These are phyloP conservation scores for Gossypium turneri DNA, from an alignment of 345 rosid genomes.

Conservation along the genomic window DNA sequence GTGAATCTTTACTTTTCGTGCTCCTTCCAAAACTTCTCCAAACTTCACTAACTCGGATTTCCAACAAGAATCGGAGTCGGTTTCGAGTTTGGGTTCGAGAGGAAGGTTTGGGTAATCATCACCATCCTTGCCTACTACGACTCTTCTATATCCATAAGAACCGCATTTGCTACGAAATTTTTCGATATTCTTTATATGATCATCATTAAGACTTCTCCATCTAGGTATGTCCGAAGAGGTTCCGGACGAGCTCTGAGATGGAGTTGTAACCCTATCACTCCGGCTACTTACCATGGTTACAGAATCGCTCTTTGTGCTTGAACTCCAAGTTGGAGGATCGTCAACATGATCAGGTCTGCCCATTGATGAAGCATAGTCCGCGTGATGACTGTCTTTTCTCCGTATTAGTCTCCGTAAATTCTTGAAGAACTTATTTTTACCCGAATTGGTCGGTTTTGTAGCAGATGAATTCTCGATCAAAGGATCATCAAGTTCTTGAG, in stretches of 20 bases:
- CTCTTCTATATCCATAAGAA: slow-evolving; percentile 23
- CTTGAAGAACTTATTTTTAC: slow-evolving; percentile 49
- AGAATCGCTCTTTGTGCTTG: slow-evolving; percentile 20
- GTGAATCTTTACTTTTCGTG: slow-evolving; percentile 22
- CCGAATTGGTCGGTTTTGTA: slow-evolving; percentile 30
- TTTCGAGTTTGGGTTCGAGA: slow-evolving; percentile 1
- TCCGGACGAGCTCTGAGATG: slow-evolving; percentile 33
- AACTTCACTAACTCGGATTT: slow-evolving; percentile 55
- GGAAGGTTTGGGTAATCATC: not conserved
- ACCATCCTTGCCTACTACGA: slow-evolving; percentile 17
- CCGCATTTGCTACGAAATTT: slow-evolving; percentile 21
- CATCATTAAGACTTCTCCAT: slow-evolving; percentile 31
- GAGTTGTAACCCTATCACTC: slow-evolving; percentile 18
- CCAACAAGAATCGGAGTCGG: not conserved
- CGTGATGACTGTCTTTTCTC: slow-evolving; percentile 47
- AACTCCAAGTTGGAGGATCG: slow-evolving; percentile 31
- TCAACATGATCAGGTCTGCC: slow-evolving; percentile 28
- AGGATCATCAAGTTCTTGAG: slow-evolving; percentile 45
- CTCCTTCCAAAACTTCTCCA: slow-evolving; percentile 50
- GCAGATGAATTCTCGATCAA: slow-evolving; percentile 35
- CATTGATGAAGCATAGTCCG: slow-evolving; percentile 17
- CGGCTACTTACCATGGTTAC: slow-evolving; percentile 14
- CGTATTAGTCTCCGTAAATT: slow-evolving; percentile 57
- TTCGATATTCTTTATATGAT: slow-evolving; percentile 29
- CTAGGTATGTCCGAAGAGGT: slow-evolving; percentile 48